Percentiles rank a stretch among this genome's conserved stretches.
Evolutionary conservation across 1,284 basidiomycete genomes (phyloP).

Genomic region (Rhodotorula glutinis): DNA sequence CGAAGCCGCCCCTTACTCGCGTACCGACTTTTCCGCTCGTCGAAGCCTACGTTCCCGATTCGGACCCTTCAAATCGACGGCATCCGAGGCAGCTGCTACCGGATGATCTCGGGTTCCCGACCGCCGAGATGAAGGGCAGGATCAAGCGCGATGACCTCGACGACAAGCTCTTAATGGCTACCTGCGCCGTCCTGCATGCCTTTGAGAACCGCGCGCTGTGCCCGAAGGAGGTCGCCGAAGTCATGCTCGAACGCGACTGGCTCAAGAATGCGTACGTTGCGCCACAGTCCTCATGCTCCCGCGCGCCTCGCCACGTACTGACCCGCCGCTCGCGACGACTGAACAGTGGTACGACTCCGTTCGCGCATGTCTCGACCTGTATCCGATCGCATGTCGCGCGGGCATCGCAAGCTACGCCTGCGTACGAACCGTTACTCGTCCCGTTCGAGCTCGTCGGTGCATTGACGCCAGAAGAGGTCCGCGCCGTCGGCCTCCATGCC

Average conservation of each 20-base stretch:
- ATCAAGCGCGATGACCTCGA: slow-evolving; percentile 37
- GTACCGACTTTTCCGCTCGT: slow-evolving; percentile 35
- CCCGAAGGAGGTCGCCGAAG: slow-evolving; percentile 44
- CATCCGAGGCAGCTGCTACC: slow-evolving; percentile 36
- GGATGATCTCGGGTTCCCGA: slow-evolving; percentile 33
- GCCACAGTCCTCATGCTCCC: too few relatives aligned
- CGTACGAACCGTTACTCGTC: slow-evolving; percentile 40
- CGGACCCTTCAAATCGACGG: slow-evolving; percentile 14
- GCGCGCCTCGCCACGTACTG: not conserved
- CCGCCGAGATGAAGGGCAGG: slow-evolving; percentile 16
- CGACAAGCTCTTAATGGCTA: slow-evolving; percentile 41
- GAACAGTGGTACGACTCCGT: slow-evolving; percentile 43
- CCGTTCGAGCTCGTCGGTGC: slow-evolving; percentile 43
- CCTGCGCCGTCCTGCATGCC: slow-evolving; percentile 35
- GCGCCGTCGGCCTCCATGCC: slow-evolving; percentile 42
- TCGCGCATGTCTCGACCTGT: slow-evolving; percentile 43
- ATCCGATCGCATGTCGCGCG: slow-evolving; percentile 43
- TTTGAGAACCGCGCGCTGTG: slow-evolving; percentile 43
- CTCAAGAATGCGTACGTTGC: slow-evolving; percentile 39
- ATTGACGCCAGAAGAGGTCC: slow-evolving; percentile 37
- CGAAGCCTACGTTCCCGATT: slow-evolving; percentile 32
- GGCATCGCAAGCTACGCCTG: slow-evolving; percentile 20
- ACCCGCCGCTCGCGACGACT: not conserved
- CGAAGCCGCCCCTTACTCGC: slow-evolving; percentile 20
- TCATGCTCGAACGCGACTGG: slow-evolving; percentile 42